Base-by-base conservation (phyloP, 208 protist species). In the Trypanosomatidae sp. region DNA sequence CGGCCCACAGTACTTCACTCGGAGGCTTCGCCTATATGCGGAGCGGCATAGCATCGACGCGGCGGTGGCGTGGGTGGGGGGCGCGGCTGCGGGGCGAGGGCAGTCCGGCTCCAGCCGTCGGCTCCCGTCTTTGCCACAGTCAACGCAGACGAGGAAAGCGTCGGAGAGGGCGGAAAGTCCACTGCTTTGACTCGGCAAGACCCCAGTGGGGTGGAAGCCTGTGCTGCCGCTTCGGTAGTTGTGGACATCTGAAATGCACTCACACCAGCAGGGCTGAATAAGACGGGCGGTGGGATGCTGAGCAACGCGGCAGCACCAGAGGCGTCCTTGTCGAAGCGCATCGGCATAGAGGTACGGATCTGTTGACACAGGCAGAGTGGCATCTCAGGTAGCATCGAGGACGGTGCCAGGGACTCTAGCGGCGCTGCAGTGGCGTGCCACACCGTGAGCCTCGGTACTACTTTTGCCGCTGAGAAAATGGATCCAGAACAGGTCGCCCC, bases 61-160 rank as follows among this genome's bases (percentile, higher is more conserved):
- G 76, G 76, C 30, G 77, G 77, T 33, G 76, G 76, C 66, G 69
- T 76, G 41, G 76, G 76, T 46, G 76, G 70, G 13, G 49, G 70
- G 6, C 65, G 59, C 49, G 9, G 49, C 28, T 22, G 66, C 49
- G 49, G 46, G 46, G 66, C 17, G 30, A 15, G 4, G 62, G 62
- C 10, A 25, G 0, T 17, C 39, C 4, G 39, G 39, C 5, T 19
- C 60, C 9, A 2, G 39, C 60, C 60, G 9, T 65, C 60, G 33
- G 60, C 39, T 65, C 17, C 39, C 39, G 8, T 46, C 39, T 43
- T 9, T 25, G 9, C 19, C 60, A 41, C 36, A 43, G 44, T 25
- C 43, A 17, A 68, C 25, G 39, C 41, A 5, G 64, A 55, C 6
- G 64, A 49, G 43, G 43, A 68, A 39, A 52, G 44, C 6, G 28